Evolutionary conservation across 176 grass and related monocot genomes (phyloP), one percentile per base, ranked within the genome.

Genomic region (Raddia distichophylla): DNA sequence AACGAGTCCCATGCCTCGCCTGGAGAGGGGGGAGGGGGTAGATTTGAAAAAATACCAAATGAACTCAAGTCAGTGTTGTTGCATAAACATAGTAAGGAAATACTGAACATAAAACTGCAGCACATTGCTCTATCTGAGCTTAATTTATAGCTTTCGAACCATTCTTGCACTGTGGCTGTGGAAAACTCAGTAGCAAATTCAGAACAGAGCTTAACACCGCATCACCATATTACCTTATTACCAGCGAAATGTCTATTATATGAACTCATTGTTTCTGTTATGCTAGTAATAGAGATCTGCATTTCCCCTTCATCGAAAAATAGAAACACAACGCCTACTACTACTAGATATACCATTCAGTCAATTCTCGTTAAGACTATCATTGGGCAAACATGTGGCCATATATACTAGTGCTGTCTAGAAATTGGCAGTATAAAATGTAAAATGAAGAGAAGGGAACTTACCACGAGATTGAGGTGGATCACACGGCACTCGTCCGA

Each of bases 381-480:
- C 37, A 67, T n/a, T 15, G 22, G 27, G 64, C 3, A 14, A 33
- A 62, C 37, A 37, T 34, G n/a, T 17, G 18, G 1, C 18, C 11
- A 44, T 71, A 18, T 35, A 46, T 56, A 46, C 22, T 32, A n/a
- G 20, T 45, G 42, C 7, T 44, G 44, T 10, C 8, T 79, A 43
- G 12, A 3, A 7, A 57, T 80, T 53, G 51, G 2, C 61, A 35
- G 7, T 10, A 78, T 40, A 74, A 82, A 3, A 13, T 27, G 4
- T 11, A 73, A 73, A 87, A 15, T 85, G 67, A 43, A 22, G 27
- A 47, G 64, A 79, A 69, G 22, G 20, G 56, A 3, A 78, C 72
- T 81, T 80, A 95, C 95, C 67, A 98, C 89, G 58, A 95, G 90
- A 84, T 95, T 98, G 73, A 98, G 88, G 91, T 98, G 96, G 77